Percentiles rank a stretch among this genome's conserved stretches.
Conservation (phyloP, 129 eudicot species). For the Escallonia rubra region DNA sequence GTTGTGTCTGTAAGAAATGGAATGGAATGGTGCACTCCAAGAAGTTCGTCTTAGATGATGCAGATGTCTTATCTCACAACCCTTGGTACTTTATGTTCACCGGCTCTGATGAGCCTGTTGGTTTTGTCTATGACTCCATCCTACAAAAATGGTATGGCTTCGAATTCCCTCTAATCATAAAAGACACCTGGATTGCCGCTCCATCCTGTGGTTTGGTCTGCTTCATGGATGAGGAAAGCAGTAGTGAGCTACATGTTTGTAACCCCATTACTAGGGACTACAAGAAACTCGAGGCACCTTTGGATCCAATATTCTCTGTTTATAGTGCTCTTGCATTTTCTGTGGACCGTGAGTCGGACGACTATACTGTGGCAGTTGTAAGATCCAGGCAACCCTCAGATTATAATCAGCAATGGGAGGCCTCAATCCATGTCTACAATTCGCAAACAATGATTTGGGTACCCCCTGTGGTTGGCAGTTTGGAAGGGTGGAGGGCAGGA, state of each 20-base stretch:
- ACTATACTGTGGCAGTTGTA: slow-evolving; percentile 29
- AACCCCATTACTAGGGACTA: slow-evolving; percentile 34
- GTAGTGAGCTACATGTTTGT: slow-evolving; percentile 22
- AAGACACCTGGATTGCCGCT: slow-evolving; percentile 38
- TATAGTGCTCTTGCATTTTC: slow-evolving; percentile 47
- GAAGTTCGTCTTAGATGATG: slow-evolving; percentile 21
- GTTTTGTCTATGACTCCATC: slow-evolving; percentile 41
- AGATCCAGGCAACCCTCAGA: slow-evolving; percentile 41
- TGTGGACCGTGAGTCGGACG: slow-evolving; percentile 24
- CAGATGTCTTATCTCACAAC: slow-evolving; percentile 10
- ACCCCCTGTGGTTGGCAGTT: slow-evolving; percentile 24
- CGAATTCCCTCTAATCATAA: slow-evolving; percentile 35
- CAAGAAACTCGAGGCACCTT: slow-evolving; percentile 24
- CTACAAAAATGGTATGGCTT: slow-evolving; percentile 36
- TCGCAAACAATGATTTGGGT: slow-evolving; percentile 39
- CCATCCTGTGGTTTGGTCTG: slow-evolving; percentile 44
- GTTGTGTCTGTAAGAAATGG: slow-evolving; percentile 51
- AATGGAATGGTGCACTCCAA: slow-evolving; percentile 30
- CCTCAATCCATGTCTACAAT: slow-evolving; percentile 28
- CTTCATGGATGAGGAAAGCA: slow-evolving; percentile 40
- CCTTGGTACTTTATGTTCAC: slow-evolving; percentile 62
- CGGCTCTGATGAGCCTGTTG: slow-evolving; percentile 24
- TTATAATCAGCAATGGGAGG: slow-evolving; percentile 25
- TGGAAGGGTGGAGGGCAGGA: slow-evolving; percentile 55
- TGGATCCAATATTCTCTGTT: slow-evolving; percentile 19